Base-by-base conservation (phyloP, 2,329 filamentous ascomycete genomes). In the Periconia digitata region DNA sequence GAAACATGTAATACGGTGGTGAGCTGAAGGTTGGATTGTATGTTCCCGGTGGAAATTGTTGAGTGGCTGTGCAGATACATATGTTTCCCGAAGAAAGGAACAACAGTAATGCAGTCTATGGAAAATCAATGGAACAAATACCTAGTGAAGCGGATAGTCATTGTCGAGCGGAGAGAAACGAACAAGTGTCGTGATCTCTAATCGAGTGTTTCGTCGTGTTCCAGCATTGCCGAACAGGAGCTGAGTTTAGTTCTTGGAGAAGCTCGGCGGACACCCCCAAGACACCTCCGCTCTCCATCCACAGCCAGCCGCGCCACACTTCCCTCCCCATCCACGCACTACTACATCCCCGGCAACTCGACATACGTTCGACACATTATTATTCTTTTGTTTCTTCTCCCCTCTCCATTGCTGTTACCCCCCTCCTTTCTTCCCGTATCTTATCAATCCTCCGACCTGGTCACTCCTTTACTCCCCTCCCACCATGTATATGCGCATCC, bases 1-100 rank as follows among this genome's bases (percentile, higher is more conserved):
- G 82, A 56, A 81, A 80, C 62, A 84, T 83, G 69, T 85, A 79
- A 32, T 32, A 15, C 10, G 3, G 8, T n/a, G n/a, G n/a, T n/a
- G n/a, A n/a, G n/a, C n/a, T n/a, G 67, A 53, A 8, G 39, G 18
- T 17, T 27, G 44, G 36, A 44, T 24, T 37, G 32, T n/a, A 47
- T 44, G 23, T n/a, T 40, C 34, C 41, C 27, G 24, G 29, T 13
- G 18, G 21, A 41, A 37, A 41, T 35, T 20, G 44, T n/a, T n/a
- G n/a, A n/a, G n/a, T n/a, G n/a, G n/a, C n/a, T n/a, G n/a, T n/a
- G n/a, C n/a, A n/a, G n/a, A n/a, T n/a, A n/a, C n/a, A n/a, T n/a
- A n/a, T n/a, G n/a, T n/a, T n/a, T n/a, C n/a, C n/a, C n/a, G n/a
- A n/a, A n/a, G n/a, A n/a, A n/a, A n/a, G n/a, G n/a, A n/a, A n/a